Conservation (phyloP, 176 grass and related monocot genomes). For the Aegilops tauschii region DNA sequence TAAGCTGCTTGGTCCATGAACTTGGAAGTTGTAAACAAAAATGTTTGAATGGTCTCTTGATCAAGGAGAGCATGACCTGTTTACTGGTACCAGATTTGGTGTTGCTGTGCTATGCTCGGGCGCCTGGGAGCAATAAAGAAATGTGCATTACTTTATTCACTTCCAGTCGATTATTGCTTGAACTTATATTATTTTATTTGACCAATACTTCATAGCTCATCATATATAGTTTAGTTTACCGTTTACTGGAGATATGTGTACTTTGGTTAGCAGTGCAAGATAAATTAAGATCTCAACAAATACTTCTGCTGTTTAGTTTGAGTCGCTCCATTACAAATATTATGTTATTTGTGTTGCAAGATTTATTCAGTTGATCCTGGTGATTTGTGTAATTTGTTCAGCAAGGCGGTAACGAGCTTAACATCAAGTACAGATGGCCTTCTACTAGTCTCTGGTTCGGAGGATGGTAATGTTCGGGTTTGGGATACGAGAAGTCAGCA, state of each 20-base stretch:
- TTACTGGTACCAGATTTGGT: neutral
- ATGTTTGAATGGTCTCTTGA: neutral
- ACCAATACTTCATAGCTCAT: neutral
- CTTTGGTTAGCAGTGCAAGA: neutral
- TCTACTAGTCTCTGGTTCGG: slow-evolving; percentile 62
- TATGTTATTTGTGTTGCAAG: neutral
- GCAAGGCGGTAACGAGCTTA: slow-evolving; percentile 64
- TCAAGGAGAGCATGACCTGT: neutral
- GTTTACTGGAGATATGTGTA: neutral
- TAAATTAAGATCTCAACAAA: slow-evolving; percentile 10
- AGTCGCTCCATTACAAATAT: neutral
- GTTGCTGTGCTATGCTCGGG: neutral
- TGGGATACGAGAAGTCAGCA: slow-evolving; percentile 63
- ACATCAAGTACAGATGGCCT: slow-evolving; percentile 52
- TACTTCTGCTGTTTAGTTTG: neutral
- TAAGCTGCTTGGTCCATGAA: neutral
- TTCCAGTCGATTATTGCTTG: neutral
- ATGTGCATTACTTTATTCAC: neutral
- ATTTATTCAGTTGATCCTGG: slow-evolving; percentile 1
- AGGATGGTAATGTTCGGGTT: slow-evolving; percentile 59
- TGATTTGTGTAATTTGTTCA: slow-evolving; percentile 36
- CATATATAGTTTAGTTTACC: neutral
- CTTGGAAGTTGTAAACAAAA: neutral
- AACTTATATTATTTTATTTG: neutral
- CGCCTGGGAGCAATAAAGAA: neutral